Percentiles rank a stretch among this genome's conserved stretches.
These are phyloP conservation scores for Amylocarpus encephaloides DNA, from an alignment of 2,329 filamentous ascomycete genomes.

Conservation along the genomic window DNA sequence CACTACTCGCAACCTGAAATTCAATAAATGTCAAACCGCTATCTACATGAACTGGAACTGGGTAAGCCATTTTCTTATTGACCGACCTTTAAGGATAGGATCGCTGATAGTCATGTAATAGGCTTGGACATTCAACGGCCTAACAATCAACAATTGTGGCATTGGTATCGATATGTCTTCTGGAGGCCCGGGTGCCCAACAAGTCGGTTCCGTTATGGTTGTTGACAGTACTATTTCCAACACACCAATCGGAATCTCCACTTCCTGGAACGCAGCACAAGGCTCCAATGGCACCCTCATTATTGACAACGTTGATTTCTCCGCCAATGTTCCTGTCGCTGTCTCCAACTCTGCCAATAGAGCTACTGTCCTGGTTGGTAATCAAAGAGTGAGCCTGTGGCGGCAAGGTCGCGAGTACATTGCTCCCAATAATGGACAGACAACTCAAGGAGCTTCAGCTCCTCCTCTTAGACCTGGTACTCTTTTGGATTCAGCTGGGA, in stretches of 20 bases:
- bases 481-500: slow-evolving; percentile 58
- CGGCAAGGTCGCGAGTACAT: slow-evolving; percentile 72
- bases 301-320: slow-evolving; percentile 84
- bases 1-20: slow-evolving; percentile 74
- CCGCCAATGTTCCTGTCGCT: slow-evolving; percentile 56
- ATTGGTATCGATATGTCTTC: slow-evolving; percentile 74
- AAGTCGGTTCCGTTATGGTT: slow-evolving; percentile 78
- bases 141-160: slow-evolving; percentile 68
- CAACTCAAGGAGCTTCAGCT: slow-evolving; percentile 53
- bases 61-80: slow-evolving; percentile 32
- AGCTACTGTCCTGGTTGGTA: slow-evolving; percentile 59
- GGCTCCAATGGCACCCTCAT: slow-evolving; percentile 73
- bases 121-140: slow-evolving; percentile 69
- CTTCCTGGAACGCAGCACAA: slow-evolving; percentile 59
- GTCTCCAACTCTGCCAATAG: slow-evolving; percentile 54
- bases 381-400: slow-evolving; percentile 64
- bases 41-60: slow-evolving; percentile 92
- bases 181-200: slow-evolving; percentile 54
- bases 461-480: slow-evolving; percentile 56
- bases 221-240: slow-evolving; percentile 74
- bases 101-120: background rate
- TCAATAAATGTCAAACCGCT: slow-evolving; percentile 76
- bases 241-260: slow-evolving; percentile 70
- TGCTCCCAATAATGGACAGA: slow-evolving; percentile 36
- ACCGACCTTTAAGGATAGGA: background rate